Evolutionary conservation across 1,139 yeast species (phyloP).

Genomic region (Kluyveromyces marxianus): DNA sequence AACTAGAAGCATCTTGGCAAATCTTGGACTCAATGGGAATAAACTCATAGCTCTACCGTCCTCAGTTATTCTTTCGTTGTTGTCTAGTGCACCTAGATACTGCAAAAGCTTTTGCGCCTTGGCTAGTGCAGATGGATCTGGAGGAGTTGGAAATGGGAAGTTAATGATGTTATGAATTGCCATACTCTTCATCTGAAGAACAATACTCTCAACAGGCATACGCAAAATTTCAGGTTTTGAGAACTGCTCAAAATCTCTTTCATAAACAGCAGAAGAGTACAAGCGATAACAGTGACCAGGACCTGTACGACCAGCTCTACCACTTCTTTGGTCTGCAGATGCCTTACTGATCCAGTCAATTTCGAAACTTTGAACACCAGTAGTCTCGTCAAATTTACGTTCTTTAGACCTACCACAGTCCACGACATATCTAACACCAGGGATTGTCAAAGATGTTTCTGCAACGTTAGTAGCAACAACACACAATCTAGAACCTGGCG

Average conservation of each 20-base stretch:
- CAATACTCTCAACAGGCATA: slow-evolving; percentile 95
- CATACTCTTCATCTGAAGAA: slow-evolving; percentile 92
- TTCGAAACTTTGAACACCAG: slow-evolving; percentile 90
- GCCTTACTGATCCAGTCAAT: slow-evolving; percentile 94
- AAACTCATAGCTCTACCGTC: slow-evolving; percentile 80
- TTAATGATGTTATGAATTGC: slow-evolving; percentile 85
- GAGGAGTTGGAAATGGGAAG: slow-evolving; percentile 97
- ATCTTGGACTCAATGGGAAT: slow-evolving; percentile 91
- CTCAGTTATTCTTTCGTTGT: slow-evolving; percentile 50
- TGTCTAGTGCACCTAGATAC: slow-evolving; percentile 72
- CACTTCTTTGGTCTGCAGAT: slow-evolving; percentile 90
- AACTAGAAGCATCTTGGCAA: slow-evolving; percentile 78
- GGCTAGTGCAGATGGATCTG: slow-evolving; percentile 52
- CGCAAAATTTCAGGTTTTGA: slow-evolving; percentile 84
- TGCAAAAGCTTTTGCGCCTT: slow-evolving; percentile 64
- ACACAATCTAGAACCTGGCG: slow-evolving; percentile 77
- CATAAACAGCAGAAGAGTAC: slow-evolving; percentile 92
- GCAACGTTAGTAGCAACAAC: slow-evolving; percentile 97
- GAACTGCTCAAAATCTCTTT: slow-evolving; percentile 74
- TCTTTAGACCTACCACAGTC: slow-evolving; percentile 95
- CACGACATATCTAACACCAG: slow-evolving; percentile 89
- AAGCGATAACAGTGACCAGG: slow-evolving; percentile 96
- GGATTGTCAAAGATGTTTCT: slow-evolving; percentile 94
- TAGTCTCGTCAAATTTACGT: slow-evolving; percentile 69
- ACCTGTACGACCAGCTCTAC: slow-evolving; percentile 99